Base-by-base conservation (phyloP, 2,329 filamentous ascomycete species). In the Exophiala sp. region DNA sequence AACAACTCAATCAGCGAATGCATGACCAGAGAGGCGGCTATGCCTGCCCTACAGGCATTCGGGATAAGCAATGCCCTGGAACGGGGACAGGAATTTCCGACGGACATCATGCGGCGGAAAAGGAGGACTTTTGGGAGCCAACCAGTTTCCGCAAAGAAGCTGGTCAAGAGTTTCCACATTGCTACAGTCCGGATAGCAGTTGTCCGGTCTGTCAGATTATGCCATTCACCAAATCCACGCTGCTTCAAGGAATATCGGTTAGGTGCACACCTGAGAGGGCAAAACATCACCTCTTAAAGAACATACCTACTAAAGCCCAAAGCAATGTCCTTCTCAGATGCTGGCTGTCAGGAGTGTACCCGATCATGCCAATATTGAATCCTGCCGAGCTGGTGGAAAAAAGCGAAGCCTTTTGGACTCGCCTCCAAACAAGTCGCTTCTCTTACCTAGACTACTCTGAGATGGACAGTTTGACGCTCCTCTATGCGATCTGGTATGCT, bases 401-500 rank as follows among this genome's bases (percentile, higher is more conserved):
- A 21, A 73, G 73, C 45, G 63, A 69, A 42, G 60, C 63, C 2
- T 73, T 74, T 49, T 73, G 71, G 70, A 60, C 70, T 18, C 30
- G 45, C 50, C 65, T 71, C 40, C 63, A 65, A 30, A 60, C 59
- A 14, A 32, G 34, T 19, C 66, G 62, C 34, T 64, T 68, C 34
- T 66, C 66, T 1, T 65, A 65, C 13, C 62, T 67, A 29, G 48
- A 65, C 2, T 70, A 62, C 42, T 66, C 68, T 0, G 66, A 69
- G 39, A 65, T 68, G 1, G 68, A 68, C 1, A 70, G 73, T 35
- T 67, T 73, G 29, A 70, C 71, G 2, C 56, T 73, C 2, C 59
- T 74, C 3, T 70, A 71, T 53, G 70, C 70, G 6, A 71, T 74
- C 24, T 73, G 71, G 71, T 74, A 72, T 53, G 68, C 70, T n/a